Conservation (phyloP, 108 stramenopile genomes). For the Nitzschia inconspicua region DNA sequence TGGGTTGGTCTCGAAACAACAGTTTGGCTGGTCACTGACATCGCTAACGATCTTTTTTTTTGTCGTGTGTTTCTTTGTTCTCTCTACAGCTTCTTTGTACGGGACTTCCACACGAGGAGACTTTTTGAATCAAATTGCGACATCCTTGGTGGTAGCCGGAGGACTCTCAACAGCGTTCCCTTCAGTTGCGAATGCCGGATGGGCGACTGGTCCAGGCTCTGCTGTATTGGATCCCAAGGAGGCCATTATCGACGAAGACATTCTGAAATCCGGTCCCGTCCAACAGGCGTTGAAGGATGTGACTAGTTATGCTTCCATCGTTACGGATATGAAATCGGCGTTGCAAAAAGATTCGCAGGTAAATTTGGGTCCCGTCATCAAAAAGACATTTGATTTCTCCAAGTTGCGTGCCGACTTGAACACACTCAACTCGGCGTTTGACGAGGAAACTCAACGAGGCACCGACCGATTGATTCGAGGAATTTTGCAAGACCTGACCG, state of each 20-base stretch:
- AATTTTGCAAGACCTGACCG: slow-evolving; percentile 89
- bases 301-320: slow-evolving; percentile 41
- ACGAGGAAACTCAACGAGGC: slow-evolving; percentile 91
- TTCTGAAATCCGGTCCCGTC: slow-evolving; percentile 60
- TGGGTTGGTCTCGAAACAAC: too few species aligned
- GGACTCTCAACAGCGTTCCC: slow-evolving; percentile 32
- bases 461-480: slow-evolving; percentile 89
- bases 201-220: slow-evolving; percentile 59
- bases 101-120: slow-evolving; percentile 40
- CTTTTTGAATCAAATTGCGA: slow-evolving; percentile 56
- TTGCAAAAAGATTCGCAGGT: slow-evolving; percentile 62
- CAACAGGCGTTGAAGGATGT: slow-evolving; percentile 61
- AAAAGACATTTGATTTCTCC: slow-evolving; percentile 78
- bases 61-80: too few species aligned
- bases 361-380: slow-evolving; percentile 66
- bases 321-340: slow-evolving; percentile 54
- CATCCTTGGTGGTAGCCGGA: slow-evolving; percentile 28
- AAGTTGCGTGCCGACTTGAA: slow-evolving; percentile 72
- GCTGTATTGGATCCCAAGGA: slow-evolving; percentile 68
- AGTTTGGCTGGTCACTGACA: too few species aligned
- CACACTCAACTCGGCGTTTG: slow-evolving; percentile 82
- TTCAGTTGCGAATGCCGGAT: slow-evolving; percentile 71
- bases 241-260: slow-evolving; percentile 69
- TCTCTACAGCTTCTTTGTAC: slow-evolving; percentile 1
- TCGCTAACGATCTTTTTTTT: too few species aligned